Conservation (phyloP, 2,329 filamentous ascomycete genomes). For the Whalleya microplaca region DNA sequence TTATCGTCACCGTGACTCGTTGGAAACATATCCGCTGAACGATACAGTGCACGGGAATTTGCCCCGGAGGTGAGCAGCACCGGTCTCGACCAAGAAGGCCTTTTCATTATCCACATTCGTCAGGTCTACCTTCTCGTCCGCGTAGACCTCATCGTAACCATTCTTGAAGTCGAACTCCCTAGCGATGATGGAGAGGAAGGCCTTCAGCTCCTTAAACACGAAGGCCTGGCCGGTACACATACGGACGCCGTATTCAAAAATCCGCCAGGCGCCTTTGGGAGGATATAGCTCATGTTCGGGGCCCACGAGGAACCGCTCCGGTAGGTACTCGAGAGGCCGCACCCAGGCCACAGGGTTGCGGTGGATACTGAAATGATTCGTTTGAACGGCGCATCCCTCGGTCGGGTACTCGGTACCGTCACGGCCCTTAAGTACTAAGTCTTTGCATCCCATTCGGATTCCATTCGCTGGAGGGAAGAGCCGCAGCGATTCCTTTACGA, state of each 20-base stretch:
- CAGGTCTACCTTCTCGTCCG: slow-evolving; percentile 28
- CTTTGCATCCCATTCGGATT: slow-evolving; percentile 42
- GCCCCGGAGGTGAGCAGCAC: slow-evolving; percentile 32
- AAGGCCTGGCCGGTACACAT: slow-evolving; percentile 59
- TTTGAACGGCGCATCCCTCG: slow-evolving; percentile 47
- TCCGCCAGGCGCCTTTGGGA: slow-evolving; percentile 53
- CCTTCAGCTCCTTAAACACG: slow-evolving; percentile 34
- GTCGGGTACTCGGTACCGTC: slow-evolving; percentile 50
- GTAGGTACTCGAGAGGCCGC: slow-evolving; percentile 49
- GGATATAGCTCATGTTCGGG: slow-evolving; percentile 40
- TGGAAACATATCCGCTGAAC: slow-evolving; percentile 22
- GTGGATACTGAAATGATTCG: slow-evolving; percentile 43
- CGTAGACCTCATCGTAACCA: slow-evolving; percentile 33
- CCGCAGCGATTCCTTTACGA: slow-evolving; percentile 59
- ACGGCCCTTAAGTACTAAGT: slow-evolving; percentile 46
- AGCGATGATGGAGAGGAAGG: slow-evolving; percentile 31
- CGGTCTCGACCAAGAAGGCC: slow-evolving; percentile 31
- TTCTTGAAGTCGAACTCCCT: slow-evolving; percentile 35
- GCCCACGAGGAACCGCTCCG: slow-evolving; percentile 49
- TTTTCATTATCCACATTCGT: slow-evolving; percentile 33
- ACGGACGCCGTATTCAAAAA: slow-evolving; percentile 58
- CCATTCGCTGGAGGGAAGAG: slow-evolving; percentile 56
- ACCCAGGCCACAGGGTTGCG: slow-evolving; percentile 46
- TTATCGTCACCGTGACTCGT: slow-evolving; percentile 2
- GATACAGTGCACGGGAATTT: slow-evolving; percentile 32